Evolutionary conservation across 108 stramenopile genomes (phyloP), one percentile per base, ranked within the genome.

Genomic region (Pelagomonas calceolata): DNA sequence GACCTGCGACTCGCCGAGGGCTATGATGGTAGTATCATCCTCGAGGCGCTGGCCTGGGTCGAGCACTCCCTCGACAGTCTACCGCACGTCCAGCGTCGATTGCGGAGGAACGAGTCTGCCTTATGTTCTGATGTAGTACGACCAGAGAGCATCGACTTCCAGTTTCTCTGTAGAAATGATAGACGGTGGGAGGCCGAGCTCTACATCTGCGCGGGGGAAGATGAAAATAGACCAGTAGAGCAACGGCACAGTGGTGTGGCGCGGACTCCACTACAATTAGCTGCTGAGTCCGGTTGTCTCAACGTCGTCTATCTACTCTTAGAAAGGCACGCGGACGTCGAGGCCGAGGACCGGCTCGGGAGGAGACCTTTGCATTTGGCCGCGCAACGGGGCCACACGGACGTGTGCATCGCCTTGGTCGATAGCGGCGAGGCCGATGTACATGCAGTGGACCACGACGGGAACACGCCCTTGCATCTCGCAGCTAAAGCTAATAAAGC

Each of bases 381-480:
- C 7, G 84, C 84, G 35, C 72, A 73, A 64, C 32, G 43, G 12
- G 78, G 78, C 30, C 31, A 76, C n/a, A 32, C 65, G 31, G 75
- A 79, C 30, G 65, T 64, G 63, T 17, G 77, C 45, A 60, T 79
- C 37, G 66, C 71, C 4, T 51, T 85, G 33, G 35, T 85, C 34
- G 76, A 83, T 4, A 29, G 45, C 26, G 81, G 75, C 32, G 66
- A 67, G 0, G 66, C 80, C 30, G 78, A 80, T 60, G 76, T 74
- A 12, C 75, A 75, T 31, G 74, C 78, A 35, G 66, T 64, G n/a
- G 82, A 79, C 67, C 65, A 80, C 32, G 73, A 74, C 36, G 72
- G 72, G 21, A 69, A 83, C 39, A 84, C 84, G 34, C 84, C 84
- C 14, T 65, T 85, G 0, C 84, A 85, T 46, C 63, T 83, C 64